Percentiles rank a stretch among this genome's conserved stretches.
Evolutionary conservation across 1,284 basidiomycete species (phyloP).

Genomic region (Bjerkandera adusta): DNA sequence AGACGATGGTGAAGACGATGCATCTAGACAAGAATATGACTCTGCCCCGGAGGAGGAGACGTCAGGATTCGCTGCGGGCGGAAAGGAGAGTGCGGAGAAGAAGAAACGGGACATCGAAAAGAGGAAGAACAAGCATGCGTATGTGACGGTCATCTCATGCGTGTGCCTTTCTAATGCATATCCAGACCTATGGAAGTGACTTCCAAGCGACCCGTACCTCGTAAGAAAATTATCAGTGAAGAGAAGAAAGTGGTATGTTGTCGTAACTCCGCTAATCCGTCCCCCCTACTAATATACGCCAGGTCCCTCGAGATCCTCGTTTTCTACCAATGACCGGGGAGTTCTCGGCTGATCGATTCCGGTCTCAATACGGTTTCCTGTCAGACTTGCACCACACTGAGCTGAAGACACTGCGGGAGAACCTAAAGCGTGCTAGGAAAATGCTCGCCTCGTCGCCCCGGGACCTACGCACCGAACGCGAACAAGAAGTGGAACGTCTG

Average conservation of each 20-base stretch:
- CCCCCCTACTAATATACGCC: constrained; percentile 1
- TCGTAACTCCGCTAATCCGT: neutral
- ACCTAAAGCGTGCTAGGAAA: constrained; percentile 69
- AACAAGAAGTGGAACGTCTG: constrained; percentile 72
- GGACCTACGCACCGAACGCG: constrained; percentile 60
- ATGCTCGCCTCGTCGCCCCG: constrained; percentile 63
- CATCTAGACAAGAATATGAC: constrained; percentile 25
- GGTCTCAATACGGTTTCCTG: constrained; percentile 79
- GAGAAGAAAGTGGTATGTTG: constrained; percentile 62
- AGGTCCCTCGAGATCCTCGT: constrained; percentile 87
- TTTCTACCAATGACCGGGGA: constrained; percentile 81
- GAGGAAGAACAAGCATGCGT: constrained; percentile 88
- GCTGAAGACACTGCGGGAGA: constrained; percentile 62
- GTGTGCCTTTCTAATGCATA: neutral
- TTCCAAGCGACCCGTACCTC: constrained; percentile 84
- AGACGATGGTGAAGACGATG: constrained; percentile 28
- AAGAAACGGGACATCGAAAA: constrained; percentile 47
- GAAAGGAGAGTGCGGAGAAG: constrained; percentile 28
- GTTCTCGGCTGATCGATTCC: constrained; percentile 69
- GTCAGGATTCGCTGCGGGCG: constrained; percentile 19
- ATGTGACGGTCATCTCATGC: constrained; percentile 33
- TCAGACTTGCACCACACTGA: constrained; percentile 69
- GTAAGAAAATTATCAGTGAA: constrained; percentile 77
- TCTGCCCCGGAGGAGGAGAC: constrained; percentile 20
- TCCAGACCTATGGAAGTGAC: constrained; percentile 79